Base-by-base conservation (phyloP, 2,329 filamentous ascomycete species). In the Biscogniauxia sp. region DNA sequence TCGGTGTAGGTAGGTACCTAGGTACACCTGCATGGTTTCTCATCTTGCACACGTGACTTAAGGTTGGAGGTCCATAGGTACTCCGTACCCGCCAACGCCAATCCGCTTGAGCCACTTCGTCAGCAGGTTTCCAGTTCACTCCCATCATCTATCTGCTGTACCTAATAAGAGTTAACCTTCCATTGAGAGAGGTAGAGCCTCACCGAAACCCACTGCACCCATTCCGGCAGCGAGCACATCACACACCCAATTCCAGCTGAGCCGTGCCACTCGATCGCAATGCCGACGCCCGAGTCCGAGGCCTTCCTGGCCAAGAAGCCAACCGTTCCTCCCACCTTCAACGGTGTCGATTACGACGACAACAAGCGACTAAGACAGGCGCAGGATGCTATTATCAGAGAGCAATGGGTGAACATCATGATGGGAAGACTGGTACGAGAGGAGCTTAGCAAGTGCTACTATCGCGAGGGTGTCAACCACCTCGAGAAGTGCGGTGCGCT, bases 381-480 rank as follows among this genome's bases (percentile, higher is more conserved):
- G 57, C 91, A 94, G 75, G 91, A 95, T 75, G 85, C 91, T 66
- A 84, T 95, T 60, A 85, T 95, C 70, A 84, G 91, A 65, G 91
- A 95, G 80, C 91, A 95, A 80, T 95, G 92, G 92, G 90, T 95
- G 62, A 88, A 87, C 75, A 88, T 89, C 75, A 95, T 95, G 91
- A 95, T 93, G 91, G 90, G 89, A 60, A 84, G 91, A 63, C 79
- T 95, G 65, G 90, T 95, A 58, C 82, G 90, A 66, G 89, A 94
- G 75, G 91, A 95, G 81, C 81, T 95, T 80, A 84, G 88, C 77
- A 94, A 92, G 80, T 95, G 91, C 82, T 95, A 95, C 78, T 86
- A 87, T 77, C 83, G 86, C 68, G 90, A 95, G 78, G 92, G 91
- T 59, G 90, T 93, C 67, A 95, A 95, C 77, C 91, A 95, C 76